Conservation (phyloP, 202 grass and related monocot species). For the Panicum virgatum region DNA sequence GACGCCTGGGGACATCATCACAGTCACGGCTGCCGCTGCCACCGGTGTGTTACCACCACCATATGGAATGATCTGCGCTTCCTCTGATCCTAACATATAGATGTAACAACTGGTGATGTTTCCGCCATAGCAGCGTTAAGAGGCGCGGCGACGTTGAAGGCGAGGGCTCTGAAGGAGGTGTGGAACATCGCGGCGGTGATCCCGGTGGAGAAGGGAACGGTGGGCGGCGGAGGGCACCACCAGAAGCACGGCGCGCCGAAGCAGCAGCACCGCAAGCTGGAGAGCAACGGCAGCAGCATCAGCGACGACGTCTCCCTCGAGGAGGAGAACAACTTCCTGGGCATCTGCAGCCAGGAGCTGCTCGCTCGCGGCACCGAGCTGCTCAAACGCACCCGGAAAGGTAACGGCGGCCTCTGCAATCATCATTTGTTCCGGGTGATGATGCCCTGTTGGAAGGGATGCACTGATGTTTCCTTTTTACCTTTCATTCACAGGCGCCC, state of each 20-base stretch:
- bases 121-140: conserved; percentile 56
- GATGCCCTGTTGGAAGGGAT: neutral
- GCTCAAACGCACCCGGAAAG: conserved; percentile 93
- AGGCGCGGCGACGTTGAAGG: conserved; percentile 92
- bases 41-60: conserved; percentile 53
- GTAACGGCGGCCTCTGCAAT: conserved; percentile 5
- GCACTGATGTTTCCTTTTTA: conserved; percentile 25
- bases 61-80: neutral
- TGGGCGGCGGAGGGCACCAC: conserved; percentile 51
- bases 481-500: conserved; percentile 42
- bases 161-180: conserved; percentile 91
- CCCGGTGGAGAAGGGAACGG: conserved; percentile 80
- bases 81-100: neutral
- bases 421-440: conserved; percentile 2
- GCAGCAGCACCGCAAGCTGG: conserved; percentile 52
- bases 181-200: conserved; percentile 99
- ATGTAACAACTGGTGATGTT: neutral
- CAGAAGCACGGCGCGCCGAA: conserved; percentile 52
- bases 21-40: conserved; percentile 84
- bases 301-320: conserved; percentile 60
- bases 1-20: conserved; percentile 80
- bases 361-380: conserved; percentile 85
- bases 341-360: conserved; percentile 87
- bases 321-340: conserved; percentile 88
- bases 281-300: conserved; percentile 68